These are phyloP conservation scores for Aspergillus sp. DNA, from an alignment of 2,329 filamentous ascomycete species.

Conservation along the genomic window DNA sequence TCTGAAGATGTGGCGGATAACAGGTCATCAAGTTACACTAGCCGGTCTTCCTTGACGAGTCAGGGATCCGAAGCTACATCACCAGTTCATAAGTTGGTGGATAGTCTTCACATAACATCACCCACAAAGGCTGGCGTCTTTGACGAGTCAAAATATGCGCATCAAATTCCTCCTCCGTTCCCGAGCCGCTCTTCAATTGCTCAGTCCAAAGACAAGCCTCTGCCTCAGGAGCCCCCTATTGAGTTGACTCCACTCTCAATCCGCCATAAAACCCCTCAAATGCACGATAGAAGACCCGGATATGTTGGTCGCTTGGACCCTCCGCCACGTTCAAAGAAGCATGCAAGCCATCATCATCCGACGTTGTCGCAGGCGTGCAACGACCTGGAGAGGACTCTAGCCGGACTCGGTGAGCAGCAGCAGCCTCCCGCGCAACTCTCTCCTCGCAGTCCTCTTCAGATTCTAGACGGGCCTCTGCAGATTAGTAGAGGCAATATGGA, in stretches of 20 bases:
- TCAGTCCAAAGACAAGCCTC: conserved; percentile 42
- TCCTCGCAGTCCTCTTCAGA: conserved; percentile 16
- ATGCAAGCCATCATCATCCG: conserved; percentile 18
- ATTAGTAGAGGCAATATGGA: conserved; percentile 39
- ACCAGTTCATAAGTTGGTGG: conserved; percentile 20
- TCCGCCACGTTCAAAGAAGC: conserved; percentile 11
- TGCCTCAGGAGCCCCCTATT: conserved; percentile 41
- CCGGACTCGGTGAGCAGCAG: conserved; percentile 23
- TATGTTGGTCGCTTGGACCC: conserved; percentile 4
- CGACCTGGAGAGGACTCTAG: conserved; percentile 39
- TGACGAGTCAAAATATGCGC: conserved; percentile 30
- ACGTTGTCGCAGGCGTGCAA: conserved; percentile 38
- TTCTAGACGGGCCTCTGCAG: conserved; percentile 34
- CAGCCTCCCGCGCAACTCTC: conserved; percentile 11
- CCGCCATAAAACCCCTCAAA: conserved; percentile 18
- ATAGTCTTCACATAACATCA: conserved; percentile 30
- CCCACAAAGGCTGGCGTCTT: conserved; percentile 35
- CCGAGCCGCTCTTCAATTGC: conserved; percentile 26
- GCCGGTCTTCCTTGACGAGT: conserved; percentile 37
- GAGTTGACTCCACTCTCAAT: conserved; percentile 32
- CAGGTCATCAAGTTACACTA: conserved; percentile 41
- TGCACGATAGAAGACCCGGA: conserved; percentile 8
- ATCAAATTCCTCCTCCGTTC: conserved; percentile 15
- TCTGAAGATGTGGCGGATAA: conserved; percentile 31
- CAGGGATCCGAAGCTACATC: conserved; percentile 30